These are phyloP conservation scores for Rhizodiscina lignyota DNA, from an alignment of 495 filamentous ascomycete genomes.

Conservation along the genomic window DNA sequence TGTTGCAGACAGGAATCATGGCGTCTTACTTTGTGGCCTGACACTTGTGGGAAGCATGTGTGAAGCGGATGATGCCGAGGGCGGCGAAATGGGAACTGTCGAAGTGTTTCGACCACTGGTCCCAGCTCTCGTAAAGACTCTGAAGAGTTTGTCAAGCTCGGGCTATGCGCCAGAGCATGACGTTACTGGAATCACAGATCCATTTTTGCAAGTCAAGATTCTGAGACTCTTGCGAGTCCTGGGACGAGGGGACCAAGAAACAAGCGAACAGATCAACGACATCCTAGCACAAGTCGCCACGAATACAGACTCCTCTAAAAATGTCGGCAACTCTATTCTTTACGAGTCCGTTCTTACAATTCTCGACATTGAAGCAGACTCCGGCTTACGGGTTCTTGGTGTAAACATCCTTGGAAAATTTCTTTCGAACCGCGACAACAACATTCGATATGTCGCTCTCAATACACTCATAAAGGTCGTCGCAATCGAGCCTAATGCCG, in stretches of 20 bases:
- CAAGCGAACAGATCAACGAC: slow-evolving; percentile 95
- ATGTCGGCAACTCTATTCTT: slow-evolving; percentile 92
- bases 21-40: slow-evolving; percentile 80
- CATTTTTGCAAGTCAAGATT: slow-evolving; percentile 97
- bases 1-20: slow-evolving; percentile 86
- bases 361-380: slow-evolving; percentile 94
- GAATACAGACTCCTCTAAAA: slow-evolving; percentile 96
- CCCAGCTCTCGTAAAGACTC: slow-evolving; percentile 61
- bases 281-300: slow-evolving; percentile 95
- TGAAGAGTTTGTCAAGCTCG: slow-evolving; percentile 83
- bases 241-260: slow-evolving; percentile 70
- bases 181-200: slow-evolving; percentile 93
- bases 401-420: slow-evolving; percentile 99
- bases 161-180: slow-evolving; percentile 97
- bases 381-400: slow-evolving; percentile 78
- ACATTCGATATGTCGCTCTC: slow-evolving; percentile 93
- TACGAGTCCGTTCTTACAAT: slow-evolving; percentile 97
- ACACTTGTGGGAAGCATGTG: slow-evolving; percentile 87
- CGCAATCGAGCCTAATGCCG: slow-evolving; percentile 92
- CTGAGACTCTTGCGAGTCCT: slow-evolving; percentile 70
- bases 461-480: slow-evolving; percentile 98
- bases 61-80: slow-evolving; percentile 81
- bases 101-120: slow-evolving; percentile 78
- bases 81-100: slow-evolving; percentile 66
- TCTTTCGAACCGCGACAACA: slow-evolving; percentile 93